Conservation (phyloP, 75 land plant species). For the Larix kaempferi region DNA sequence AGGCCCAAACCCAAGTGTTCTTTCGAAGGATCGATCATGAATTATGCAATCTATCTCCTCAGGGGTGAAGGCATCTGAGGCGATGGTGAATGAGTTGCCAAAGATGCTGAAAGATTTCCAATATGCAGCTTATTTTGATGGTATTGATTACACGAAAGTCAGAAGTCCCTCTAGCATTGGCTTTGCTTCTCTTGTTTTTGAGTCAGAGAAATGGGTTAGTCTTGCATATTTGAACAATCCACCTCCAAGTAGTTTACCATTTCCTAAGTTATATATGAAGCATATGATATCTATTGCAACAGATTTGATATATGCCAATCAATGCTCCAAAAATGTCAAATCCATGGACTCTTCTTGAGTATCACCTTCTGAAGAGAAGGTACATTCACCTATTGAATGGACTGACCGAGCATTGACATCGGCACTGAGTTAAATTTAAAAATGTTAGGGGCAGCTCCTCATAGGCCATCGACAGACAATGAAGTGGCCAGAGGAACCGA, state of each 20-base stretch:
- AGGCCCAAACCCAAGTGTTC: conserved; percentile 11
- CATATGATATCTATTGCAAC: conserved; percentile 32
- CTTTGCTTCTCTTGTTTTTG: not conserved
- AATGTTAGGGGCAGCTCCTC: too few species aligned
- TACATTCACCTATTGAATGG: too few species aligned
- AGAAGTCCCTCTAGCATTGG: not conserved
- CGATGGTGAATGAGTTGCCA: not conserved
- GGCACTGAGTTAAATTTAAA: too few species aligned
- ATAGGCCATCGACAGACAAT: too few species aligned
- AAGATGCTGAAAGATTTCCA: not conserved
- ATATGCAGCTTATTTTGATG: not conserved
- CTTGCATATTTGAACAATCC: conserved; percentile 78
- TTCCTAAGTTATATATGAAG: conserved; percentile 63
- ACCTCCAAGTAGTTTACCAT: conserved; percentile 79
- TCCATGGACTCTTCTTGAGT: too few species aligned
- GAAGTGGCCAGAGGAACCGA: too few species aligned
- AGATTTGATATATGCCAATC: conserved; percentile 25
- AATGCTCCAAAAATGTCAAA: not conserved
- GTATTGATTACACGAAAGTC: not conserved
- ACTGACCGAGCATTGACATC: too few species aligned
- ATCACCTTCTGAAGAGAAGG: too few species aligned
- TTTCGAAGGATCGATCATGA: conserved; percentile 9
- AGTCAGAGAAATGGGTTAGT: conserved; percentile 68
- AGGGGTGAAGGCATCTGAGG: conserved; percentile 1
- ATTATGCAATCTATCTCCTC: not conserved